Percentiles rank a stretch among this genome's conserved stretches.
These are phyloP conservation scores for Juncus inflexus DNA, from an alignment of 176 grass and related monocot species.

Conservation along the genomic window DNA sequence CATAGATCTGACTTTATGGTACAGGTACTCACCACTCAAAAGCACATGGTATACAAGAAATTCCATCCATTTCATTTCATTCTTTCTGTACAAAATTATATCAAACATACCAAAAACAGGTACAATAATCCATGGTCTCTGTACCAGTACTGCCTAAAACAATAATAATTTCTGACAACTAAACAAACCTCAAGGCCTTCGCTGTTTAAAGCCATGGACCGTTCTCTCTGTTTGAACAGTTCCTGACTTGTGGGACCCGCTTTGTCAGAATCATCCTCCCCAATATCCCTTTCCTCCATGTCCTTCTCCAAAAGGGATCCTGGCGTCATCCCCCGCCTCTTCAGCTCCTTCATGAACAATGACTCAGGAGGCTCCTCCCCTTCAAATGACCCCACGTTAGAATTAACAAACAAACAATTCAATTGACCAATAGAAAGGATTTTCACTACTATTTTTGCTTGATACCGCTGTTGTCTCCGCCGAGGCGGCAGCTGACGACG, in stretches of 20 bases:
- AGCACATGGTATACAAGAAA: no score
- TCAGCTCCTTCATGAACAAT: conserved; percentile 76
- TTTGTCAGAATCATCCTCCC: conserved; percentile 24
- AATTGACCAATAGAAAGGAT: not conserved
- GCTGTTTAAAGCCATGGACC: conserved; percentile 77
- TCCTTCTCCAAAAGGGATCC: conserved; percentile 42
- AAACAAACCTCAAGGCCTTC: conserved; percentile 69
- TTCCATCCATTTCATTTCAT: no score
- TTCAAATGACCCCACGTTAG: conserved; percentile 15
- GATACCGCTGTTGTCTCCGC: conserved; percentile 23
- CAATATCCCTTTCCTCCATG: conserved; percentile 32
- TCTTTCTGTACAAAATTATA: no score
- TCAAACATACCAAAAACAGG: no score
- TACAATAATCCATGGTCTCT: no score
- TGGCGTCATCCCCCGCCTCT: conserved; percentile 58
- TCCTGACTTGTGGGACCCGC: conserved; percentile 30
- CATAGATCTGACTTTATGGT: no score
- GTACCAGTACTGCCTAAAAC: not conserved
- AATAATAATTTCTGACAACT: conserved; percentile 5
- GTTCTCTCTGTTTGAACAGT: conserved; percentile 47
- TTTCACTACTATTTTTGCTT: no score
- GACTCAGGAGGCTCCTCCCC: conserved; percentile 59
- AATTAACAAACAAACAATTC: not conserved
- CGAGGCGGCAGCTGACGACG: conserved; percentile 24
- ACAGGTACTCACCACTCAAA: no score